phyloP scores from a whole-genome alignment of 306 rosid species.

The Lupinus albus region DNA sequence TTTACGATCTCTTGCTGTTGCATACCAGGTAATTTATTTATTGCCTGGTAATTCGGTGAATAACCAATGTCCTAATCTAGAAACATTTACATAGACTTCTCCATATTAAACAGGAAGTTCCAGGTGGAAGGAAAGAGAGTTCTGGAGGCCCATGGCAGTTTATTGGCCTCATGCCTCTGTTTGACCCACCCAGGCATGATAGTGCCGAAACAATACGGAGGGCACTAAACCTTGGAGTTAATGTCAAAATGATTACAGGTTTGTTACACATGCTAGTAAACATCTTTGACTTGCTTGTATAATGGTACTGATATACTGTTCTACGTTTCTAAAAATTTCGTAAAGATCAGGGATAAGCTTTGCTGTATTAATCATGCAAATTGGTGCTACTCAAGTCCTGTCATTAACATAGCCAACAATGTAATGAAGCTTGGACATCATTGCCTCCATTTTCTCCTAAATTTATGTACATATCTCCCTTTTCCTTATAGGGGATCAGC shows the following conservation, averaged over 20 bases:
- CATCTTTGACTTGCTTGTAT: conserved; percentile 33
- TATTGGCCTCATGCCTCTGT: conserved; percentile 89
- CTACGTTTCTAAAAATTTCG: conserved; percentile 6
- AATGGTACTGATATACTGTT: conserved; percentile 25
- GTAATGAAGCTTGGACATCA: conserved; percentile 8
- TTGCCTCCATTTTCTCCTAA: not conserved
- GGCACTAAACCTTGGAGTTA: conserved; percentile 98
- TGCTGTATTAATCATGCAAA: conserved; percentile 23
- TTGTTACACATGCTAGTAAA: conserved; percentile 25
- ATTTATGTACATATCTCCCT: conserved; percentile 7
- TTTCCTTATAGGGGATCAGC: conserved; percentile 78
- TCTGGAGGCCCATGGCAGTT: conserved; percentile 98
- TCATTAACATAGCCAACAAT: not conserved
- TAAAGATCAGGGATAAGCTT: conserved; percentile 25
- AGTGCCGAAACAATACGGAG: conserved; percentile 97
- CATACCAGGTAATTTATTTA: conserved; percentile 72
- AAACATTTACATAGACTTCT: conserved; percentile 27
- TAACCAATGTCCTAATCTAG: conserved; percentile 9
- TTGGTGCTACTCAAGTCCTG: conserved; percentile 5
- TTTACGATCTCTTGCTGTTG: conserved; percentile 93
- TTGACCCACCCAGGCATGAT: conserved; percentile 98
- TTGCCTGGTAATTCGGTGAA: conserved; percentile 27
- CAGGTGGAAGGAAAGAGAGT: conserved; percentile 89
- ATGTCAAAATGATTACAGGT: conserved; percentile 99
- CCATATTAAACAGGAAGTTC: conserved; percentile 75